phyloP scores from a whole-genome alignment of 2,329 filamentous ascomycete species.

The Immersiporthe knoxdaviesiana region DNA sequence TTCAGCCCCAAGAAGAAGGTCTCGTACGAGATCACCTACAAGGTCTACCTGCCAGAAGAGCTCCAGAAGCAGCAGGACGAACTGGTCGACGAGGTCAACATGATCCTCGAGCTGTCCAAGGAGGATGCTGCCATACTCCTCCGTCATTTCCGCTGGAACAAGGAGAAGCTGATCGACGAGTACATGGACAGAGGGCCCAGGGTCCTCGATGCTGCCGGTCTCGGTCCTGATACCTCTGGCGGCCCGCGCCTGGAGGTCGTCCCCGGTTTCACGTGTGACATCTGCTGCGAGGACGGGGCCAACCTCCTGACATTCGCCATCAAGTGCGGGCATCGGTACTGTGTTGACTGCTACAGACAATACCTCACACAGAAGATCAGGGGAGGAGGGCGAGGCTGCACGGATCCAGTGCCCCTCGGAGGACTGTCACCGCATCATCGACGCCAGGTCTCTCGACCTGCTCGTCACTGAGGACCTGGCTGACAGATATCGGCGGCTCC shows the following conservation, averaged over 20 bases:
- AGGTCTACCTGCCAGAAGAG: slow-evolving; percentile 76
- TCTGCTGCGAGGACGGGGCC: slow-evolving; percentile 88
- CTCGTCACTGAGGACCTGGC: slow-evolving; percentile 64
- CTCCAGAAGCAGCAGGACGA: slow-evolving; percentile 85
- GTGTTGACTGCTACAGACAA: slow-evolving; percentile 87
- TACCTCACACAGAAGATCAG: slow-evolving; percentile 92
- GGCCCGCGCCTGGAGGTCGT: slow-evolving; percentile 71
- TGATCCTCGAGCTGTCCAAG: slow-evolving; percentile 84
- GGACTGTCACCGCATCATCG: slow-evolving; percentile 85
- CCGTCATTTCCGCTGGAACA: slow-evolving; percentile 92
- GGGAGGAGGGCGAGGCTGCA: slow-evolving; percentile 92
- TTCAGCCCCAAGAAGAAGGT: slow-evolving; percentile 71
- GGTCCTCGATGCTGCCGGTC: slow-evolving; percentile 81
- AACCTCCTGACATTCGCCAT: slow-evolving; percentile 85
- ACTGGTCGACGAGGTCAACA: slow-evolving; percentile 87
- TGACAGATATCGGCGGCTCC: slow-evolving; percentile 76
- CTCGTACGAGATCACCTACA: slow-evolving; percentile 83
- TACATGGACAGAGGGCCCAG: slow-evolving; percentile 90
- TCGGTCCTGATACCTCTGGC: slow-evolving; percentile 66
- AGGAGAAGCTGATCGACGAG: slow-evolving; percentile 89
- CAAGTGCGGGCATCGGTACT: slow-evolving; percentile 94
- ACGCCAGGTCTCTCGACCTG: slow-evolving; percentile 83
- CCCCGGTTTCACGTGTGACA: slow-evolving; percentile 85
- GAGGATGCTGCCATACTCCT: slow-evolving; percentile 91
- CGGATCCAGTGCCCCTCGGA: slow-evolving; percentile 92